Conservation (phyloP, 139 green algal genomes). For the Auxenochlorella protothecoides region DNA sequence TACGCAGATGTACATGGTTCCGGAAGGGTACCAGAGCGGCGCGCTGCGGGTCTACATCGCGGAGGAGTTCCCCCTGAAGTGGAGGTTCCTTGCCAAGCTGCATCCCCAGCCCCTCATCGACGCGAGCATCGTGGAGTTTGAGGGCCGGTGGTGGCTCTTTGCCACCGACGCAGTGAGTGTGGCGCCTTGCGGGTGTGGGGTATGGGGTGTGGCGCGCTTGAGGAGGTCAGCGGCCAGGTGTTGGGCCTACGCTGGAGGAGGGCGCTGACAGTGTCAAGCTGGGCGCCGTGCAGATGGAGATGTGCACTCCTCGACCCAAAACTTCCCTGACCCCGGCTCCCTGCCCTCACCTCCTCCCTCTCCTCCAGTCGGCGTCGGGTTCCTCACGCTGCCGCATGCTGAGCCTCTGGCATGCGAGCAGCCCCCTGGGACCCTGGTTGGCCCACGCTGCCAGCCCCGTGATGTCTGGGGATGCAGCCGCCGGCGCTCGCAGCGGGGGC, state of each 20-base stretch:
- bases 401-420: constrained; percentile 1
- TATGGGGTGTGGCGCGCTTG: too few species aligned
- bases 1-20: constrained; percentile 30
- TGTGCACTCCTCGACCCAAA: too few species aligned
- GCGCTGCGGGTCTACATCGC: constrained; percentile 27
- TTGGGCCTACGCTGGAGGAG: too few species aligned
- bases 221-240: too few species aligned
- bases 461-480: background rate
- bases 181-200: too few species aligned
- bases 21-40: constrained; percentile 20
- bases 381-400: background rate
- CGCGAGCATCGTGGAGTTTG: constrained; percentile 15
- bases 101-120: constrained; percentile 19
- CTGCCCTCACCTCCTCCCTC: too few species aligned
- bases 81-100: constrained; percentile 14
- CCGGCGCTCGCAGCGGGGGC: constrained; percentile 20
- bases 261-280: too few species aligned
- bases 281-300: too few species aligned
- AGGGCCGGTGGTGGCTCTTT: constrained; percentile 29
- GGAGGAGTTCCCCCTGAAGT: constrained; percentile 16
- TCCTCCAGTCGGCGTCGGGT: too few species aligned
- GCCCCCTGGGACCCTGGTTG: constrained; percentile 23
- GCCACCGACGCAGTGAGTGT: constrained; percentile 11
- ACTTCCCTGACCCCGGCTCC: too few species aligned
- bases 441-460: constrained; percentile 20